phyloP scores from a whole-genome alignment of 805 yeast genomes.

The Candida broadrunensis region DNA sequence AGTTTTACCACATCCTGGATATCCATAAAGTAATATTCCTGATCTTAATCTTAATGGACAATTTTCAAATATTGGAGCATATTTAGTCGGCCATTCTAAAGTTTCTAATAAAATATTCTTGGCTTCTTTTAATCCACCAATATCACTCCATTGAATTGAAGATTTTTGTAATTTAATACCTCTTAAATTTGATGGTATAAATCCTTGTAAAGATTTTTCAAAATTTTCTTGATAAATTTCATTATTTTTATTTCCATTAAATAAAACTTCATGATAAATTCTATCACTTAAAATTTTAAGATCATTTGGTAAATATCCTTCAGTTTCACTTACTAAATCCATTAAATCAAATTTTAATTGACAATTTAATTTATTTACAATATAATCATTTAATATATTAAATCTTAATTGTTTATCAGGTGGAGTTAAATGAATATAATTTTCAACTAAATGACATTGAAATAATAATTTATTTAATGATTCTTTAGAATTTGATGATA shows the following conservation, averaged over 20 bases:
- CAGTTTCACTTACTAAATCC: slow-evolving; percentile 64
- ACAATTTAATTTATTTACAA: slow-evolving; percentile 23
- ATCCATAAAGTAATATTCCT: slow-evolving; percentile 88
- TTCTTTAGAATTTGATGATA: slow-evolving; percentile 64
- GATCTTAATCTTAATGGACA: slow-evolving; percentile 87
- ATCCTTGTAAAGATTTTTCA: slow-evolving; percentile 59
- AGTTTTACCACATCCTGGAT: slow-evolving; percentile 98
- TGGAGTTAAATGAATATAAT: slow-evolving; percentile 54
- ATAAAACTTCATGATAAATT: slow-evolving; percentile 51
- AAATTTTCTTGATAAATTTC: slow-evolving; percentile 37
- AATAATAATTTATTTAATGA: slow-evolving; percentile 58
- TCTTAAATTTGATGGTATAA: slow-evolving; percentile 75
- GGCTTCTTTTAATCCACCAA: slow-evolving; percentile 82
- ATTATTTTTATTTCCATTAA: slow-evolving; percentile 11
- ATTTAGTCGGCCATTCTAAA: slow-evolving; percentile 94
- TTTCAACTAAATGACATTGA: slow-evolving; percentile 69
- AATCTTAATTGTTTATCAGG: slow-evolving; percentile 67
- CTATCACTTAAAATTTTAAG: slow-evolving; percentile 69
- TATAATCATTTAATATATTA: slow-evolving; percentile 41
- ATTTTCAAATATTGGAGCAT: slow-evolving; percentile 88
- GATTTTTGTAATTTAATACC: slow-evolving; percentile 86
- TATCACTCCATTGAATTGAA: slow-evolving; percentile 74
- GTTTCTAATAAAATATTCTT: slow-evolving; percentile 80
- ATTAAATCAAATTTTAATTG: slow-evolving; percentile 38
- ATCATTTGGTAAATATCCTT: slow-evolving; percentile 87